Conservation (phyloP, 2,329 filamentous ascomycete species). For the Arthrobotrys conoides region DNA sequence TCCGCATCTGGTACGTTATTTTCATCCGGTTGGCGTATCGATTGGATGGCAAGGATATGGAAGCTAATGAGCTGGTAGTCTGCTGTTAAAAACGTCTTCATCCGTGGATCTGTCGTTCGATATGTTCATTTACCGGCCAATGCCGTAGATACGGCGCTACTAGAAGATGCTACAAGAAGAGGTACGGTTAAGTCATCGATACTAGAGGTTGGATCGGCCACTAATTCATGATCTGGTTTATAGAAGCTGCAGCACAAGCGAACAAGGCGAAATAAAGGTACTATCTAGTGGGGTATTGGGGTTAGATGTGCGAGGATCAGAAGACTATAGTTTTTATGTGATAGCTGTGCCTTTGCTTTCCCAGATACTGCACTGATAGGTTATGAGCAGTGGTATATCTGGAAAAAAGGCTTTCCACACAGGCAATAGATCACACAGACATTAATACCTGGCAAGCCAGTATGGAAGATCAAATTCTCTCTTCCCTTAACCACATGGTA, state of each 20-base stretch:
- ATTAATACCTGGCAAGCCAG: background rate
- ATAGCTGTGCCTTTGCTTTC: background rate
- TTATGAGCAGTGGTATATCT: background rate
- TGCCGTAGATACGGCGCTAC: slow-evolving; percentile 85
- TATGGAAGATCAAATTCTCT: background rate
- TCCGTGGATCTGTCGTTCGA: slow-evolving; percentile 90
- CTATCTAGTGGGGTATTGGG: background rate
- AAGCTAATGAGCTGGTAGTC: slow-evolving; percentile 68
- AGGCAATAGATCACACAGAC: background rate
- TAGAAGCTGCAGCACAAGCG: slow-evolving; percentile 59
- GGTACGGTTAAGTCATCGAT: slow-evolving; percentile 69
- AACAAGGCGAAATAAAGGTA: slow-evolving; percentile 55
- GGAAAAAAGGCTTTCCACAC: background rate
- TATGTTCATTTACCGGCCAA: slow-evolving; percentile 89
- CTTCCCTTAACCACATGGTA: background rate
- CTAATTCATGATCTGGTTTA: slow-evolving; percentile 31
- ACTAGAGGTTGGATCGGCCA: background rate
- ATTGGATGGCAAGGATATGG: background rate
- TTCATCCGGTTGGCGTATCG: slow-evolving; percentile 7
- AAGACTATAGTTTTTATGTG: background rate
- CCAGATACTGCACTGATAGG: background rate
- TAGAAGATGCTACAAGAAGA: slow-evolving; percentile 92
- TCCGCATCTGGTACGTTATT: slow-evolving; percentile 80
- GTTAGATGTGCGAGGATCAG: background rate
- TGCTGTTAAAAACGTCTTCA: slow-evolving; percentile 95